Conservation (phyloP, 345 rosid species). For the Eucalyptus shirleyi region DNA sequence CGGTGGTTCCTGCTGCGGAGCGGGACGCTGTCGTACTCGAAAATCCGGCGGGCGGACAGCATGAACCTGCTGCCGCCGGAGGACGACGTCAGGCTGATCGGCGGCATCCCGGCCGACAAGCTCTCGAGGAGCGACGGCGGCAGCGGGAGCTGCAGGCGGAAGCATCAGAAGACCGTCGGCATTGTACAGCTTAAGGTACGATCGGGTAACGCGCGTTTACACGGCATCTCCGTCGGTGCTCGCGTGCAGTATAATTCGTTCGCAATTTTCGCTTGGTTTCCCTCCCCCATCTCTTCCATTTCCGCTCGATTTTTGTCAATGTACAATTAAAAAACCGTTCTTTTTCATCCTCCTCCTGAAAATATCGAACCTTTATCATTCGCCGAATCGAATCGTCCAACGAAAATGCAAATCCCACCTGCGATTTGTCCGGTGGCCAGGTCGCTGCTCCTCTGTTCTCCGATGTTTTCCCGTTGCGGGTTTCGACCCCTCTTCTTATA, state of each 20-base stretch:
- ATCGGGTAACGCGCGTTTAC: neutral
- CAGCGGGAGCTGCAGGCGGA: slow-evolving; percentile 32
- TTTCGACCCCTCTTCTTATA: neutral
- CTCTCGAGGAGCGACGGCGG: slow-evolving; percentile 43
- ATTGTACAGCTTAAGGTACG: slow-evolving; percentile 82
- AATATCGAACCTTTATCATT: neutral
- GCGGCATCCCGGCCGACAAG: slow-evolving; percentile 48
- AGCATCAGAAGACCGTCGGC: slow-evolving; percentile 58
- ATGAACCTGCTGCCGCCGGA: slow-evolving; percentile 26
- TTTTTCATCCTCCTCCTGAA: neutral
- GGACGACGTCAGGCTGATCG: slow-evolving; percentile 71
- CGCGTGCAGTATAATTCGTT: neutral
- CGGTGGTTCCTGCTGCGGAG: slow-evolving; percentile 81
- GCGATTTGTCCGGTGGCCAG: neutral
- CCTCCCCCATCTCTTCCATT: neutral
- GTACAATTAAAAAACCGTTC: neutral
- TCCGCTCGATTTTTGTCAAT: neutral
- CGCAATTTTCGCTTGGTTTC: neutral
- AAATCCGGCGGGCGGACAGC: slow-evolving; percentile 61
- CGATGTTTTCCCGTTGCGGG: neutral
- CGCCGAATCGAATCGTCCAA: neutral
- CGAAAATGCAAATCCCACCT: neutral
- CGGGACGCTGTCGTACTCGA: slow-evolving; percentile 76
- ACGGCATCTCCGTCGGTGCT: neutral
- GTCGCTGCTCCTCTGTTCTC: neutral